Evolutionary conservation across 805 yeast species (phyloP).

Genomic region (Candida chauliodis): DNA sequence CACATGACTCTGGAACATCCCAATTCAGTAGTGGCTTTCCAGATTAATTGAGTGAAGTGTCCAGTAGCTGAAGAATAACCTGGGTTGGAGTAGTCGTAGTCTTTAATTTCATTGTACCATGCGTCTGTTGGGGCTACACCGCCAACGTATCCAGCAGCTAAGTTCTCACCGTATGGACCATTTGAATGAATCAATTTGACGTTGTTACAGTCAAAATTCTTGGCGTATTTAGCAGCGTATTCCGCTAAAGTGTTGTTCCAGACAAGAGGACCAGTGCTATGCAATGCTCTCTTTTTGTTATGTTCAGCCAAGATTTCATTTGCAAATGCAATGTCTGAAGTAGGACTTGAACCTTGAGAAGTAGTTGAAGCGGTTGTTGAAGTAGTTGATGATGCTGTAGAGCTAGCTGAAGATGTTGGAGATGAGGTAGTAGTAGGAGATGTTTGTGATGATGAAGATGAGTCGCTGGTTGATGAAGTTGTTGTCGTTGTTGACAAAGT

Average conservation of each 20-base stretch:
- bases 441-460: constrained; percentile 12
- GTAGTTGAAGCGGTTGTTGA: constrained; percentile 11
- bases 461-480: constrained; percentile 9
- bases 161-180: constrained; percentile 72
- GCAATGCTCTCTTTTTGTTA: constrained; percentile 36
- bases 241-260: constrained; percentile 34
- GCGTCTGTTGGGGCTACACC: constrained; percentile 59
- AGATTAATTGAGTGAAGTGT: constrained; percentile 75
- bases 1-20: constrained; percentile 65
- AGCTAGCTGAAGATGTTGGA: constrained; percentile 6
- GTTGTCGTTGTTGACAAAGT: constrained; percentile 8
- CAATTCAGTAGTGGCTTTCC: constrained; percentile 57
- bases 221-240: constrained; percentile 41
- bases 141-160: constrained; percentile 64
- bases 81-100: constrained; percentile 52
- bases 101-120: constrained; percentile 66
- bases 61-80: constrained; percentile 57
- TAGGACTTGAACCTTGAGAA: constrained; percentile 10
- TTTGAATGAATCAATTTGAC: constrained; percentile 62
- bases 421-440: constrained; percentile 11
- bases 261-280: constrained; percentile 22
- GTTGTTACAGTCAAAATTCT: constrained; percentile 49
- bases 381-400: constrained; percentile 10
- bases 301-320: constrained; percentile 31
- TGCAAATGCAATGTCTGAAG: constrained; percentile 18